Conservation (phyloP, 306 rosid species). For the Cucurbita moschata region DNA sequence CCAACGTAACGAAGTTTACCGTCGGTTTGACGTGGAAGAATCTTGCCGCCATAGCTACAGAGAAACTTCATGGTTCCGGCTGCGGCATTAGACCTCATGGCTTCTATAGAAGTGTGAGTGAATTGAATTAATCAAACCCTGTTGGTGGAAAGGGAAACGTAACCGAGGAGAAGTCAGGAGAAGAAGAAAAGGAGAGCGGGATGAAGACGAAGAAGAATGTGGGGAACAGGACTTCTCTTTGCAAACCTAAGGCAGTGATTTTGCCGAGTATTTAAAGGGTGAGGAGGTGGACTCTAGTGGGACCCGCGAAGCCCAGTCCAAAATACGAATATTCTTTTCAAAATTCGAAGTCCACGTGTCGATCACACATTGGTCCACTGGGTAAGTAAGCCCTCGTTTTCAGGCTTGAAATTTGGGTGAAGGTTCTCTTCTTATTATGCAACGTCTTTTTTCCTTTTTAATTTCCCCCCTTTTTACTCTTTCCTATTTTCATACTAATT, state of each 20-base stretch:
- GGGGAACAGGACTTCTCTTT: not conserved
- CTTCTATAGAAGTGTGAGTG: not conserved
- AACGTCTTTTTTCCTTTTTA: not conserved
- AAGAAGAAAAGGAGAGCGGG: not conserved
- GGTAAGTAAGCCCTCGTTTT: not conserved
- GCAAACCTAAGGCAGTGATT: slow-evolving; percentile 26
- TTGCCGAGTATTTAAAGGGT: slow-evolving; percentile 30
- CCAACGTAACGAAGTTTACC: slow-evolving; percentile 72
- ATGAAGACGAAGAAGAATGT: not conserved
- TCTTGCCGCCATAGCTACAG: slow-evolving; percentile 82
- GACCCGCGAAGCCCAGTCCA: slow-evolving; percentile 23
- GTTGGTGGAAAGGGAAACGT: not conserved
- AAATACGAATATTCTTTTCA: not conserved
- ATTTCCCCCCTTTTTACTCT: not conserved
- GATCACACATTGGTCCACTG: not conserved
- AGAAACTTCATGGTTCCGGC: slow-evolving; percentile 38
- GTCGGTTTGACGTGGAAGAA: slow-evolving; percentile 56
- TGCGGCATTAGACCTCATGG: not conserved
- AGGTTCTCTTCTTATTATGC: not conserved
- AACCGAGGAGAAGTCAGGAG: not conserved
- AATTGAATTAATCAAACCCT: not conserved
- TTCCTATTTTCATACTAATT: not conserved
- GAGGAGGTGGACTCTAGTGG: not conserved
- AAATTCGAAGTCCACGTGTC: not conserved
- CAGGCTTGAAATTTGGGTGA: not conserved